Evolutionary conservation across 106 monocot species (phyloP), one percentile per base, ranked within the genome.

Genomic region (Apostasia shenzhenica): DNA sequence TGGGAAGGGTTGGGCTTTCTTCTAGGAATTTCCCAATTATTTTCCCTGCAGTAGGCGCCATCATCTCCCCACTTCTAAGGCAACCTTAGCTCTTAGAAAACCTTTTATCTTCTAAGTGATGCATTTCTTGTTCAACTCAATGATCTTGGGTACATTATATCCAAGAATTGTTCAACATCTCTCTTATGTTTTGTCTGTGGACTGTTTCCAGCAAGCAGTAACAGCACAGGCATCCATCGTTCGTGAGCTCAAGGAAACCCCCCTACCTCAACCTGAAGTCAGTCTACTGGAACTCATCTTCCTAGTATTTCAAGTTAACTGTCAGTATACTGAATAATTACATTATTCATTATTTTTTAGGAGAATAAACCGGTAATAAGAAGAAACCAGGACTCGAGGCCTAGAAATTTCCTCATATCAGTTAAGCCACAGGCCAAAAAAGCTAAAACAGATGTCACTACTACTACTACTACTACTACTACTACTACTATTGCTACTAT

Each of bases 351-450:
- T 51, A 42, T 38, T 54, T 54, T 56, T 5, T 57, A 91, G 90
- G 86, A 77, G 51, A 46, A 44, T 38, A 79, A 72, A 56, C 79
- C 81, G 7, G 46, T 42, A 40, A 37, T 56, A 41, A 82, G 80
- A 68, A 89, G 72, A 69, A 76, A 41, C 51, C 79, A 72, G 45
- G 71, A 74, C 13, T 56, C 75, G 41, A 77, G 78, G 44, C 80
- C 82, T 7, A 70, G 67, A 3, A 83, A 77, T 69, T 51, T 90
- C 43, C 72, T 90, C 41, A 84, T 93, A 55, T 78, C 89, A 10
- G 83, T 87, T 38, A 93, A 86, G 71, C 81, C 89, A 11, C 89
- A 84, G 58, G 72, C 77, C 1, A 93, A 93, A 72, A 93, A 82
- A 72, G 84, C 82, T 1, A 86, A 81, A 64, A 82, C 57, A 2